Conservation (phyloP, 805 yeast species). For the Candida nonsorbophila region DNA sequence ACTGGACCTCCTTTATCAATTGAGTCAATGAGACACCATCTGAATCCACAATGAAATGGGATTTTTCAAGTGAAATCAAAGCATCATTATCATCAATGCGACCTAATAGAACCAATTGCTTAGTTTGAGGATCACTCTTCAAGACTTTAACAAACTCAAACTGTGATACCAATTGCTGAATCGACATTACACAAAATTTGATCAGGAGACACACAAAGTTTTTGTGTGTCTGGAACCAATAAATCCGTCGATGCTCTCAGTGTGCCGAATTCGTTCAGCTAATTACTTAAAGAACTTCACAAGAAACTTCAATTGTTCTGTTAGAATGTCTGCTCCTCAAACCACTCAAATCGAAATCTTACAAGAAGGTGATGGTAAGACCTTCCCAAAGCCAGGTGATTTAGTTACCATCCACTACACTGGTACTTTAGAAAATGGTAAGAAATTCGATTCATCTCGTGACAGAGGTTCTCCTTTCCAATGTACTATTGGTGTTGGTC, state of each 20-base stretch:
- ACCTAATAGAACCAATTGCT: constrained; percentile 66
- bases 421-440: constrained; percentile 93
- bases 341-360: constrained; percentile 37
- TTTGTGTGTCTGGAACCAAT: no score
- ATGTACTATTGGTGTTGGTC: constrained; percentile 91
- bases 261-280: no score
- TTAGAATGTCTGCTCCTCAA: constrained; percentile 33
- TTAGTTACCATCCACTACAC: constrained; percentile 90
- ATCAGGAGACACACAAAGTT: no score
- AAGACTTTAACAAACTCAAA: constrained; percentile 48
- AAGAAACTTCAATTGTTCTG: no score
- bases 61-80: constrained; percentile 66
- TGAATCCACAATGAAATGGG: constrained; percentile 46
- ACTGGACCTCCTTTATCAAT: constrained; percentile 16
- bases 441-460: constrained; percentile 91
- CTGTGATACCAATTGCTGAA: constrained; percentile 9
- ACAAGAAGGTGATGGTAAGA: constrained; percentile 74
- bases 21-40: constrained; percentile 9
- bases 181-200: no score
- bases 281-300: no score
- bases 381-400: constrained; percentile 85
- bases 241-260: no score
- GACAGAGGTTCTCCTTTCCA: constrained; percentile 96
- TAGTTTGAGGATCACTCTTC: constrained; percentile 59
- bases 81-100: constrained; percentile 56